Conservation (phyloP, 805 yeast species). For the Pichia scutulata region DNA sequence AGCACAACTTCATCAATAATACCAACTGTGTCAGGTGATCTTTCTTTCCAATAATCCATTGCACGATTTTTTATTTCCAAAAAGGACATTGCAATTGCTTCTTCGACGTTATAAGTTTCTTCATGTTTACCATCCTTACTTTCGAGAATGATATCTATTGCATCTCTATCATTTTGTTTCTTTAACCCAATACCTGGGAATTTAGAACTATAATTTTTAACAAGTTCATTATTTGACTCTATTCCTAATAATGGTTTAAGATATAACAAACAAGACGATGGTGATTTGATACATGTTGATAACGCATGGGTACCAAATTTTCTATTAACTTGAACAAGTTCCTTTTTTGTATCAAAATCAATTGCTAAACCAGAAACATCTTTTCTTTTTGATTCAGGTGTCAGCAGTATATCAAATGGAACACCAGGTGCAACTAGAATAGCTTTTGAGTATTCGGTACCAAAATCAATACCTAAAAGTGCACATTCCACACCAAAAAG, state of each 20-base stretch:
- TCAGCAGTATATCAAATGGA: constrained; percentile 78
- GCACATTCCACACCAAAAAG: constrained; percentile 36
- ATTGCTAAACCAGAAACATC: constrained; percentile 76
- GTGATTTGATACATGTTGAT: constrained; percentile 64
- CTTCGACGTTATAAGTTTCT: constrained; percentile 50
- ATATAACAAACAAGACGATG: constrained; percentile 57
- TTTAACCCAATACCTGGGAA: constrained; percentile 57
- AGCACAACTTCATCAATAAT: constrained; percentile 61
- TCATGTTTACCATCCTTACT: constrained; percentile 26
- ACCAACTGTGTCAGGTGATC: constrained; percentile 41
- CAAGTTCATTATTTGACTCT: constrained; percentile 38
- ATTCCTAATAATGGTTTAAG: constrained; percentile 69
- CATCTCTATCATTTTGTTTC: constrained; percentile 34
- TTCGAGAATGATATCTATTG: constrained; percentile 40
- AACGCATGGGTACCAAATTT: constrained; percentile 72
- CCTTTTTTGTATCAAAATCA: constrained; percentile 3
- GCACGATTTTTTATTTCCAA: constrained; percentile 62
- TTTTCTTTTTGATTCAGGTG: constrained; percentile 87
- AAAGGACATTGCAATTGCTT: constrained; percentile 75
- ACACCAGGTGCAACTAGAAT: constrained; percentile 86
- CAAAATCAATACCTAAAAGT: constrained; percentile 81
- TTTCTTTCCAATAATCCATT: constrained; percentile 45
- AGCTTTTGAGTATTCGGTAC: constrained; percentile 81
- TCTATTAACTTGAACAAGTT: constrained; percentile 51
- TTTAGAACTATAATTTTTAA: constrained; percentile 37